Percentiles rank a stretch among this genome's conserved stretches.
These are phyloP conservation scores for Monilinia fructigena DNA, from an alignment of 2,329 filamentous ascomycete genomes.

Conservation along the genomic window DNA sequence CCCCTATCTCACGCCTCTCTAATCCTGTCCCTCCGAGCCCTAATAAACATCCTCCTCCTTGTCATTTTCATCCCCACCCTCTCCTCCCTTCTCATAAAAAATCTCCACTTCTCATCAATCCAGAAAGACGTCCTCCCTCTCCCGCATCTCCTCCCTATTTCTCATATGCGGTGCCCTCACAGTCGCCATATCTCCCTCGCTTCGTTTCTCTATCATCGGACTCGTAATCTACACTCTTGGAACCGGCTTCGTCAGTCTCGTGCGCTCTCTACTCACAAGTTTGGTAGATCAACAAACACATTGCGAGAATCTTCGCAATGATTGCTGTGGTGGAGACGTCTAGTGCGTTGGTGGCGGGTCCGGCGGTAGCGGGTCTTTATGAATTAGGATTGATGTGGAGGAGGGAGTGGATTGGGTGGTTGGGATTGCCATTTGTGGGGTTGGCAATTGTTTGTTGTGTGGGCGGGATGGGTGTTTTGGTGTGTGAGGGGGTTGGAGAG, in stretches of 20 bases:
- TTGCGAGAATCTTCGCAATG: constrained; percentile 34
- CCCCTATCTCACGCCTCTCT: constrained; percentile 31
- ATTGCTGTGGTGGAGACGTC: constrained; percentile 35
- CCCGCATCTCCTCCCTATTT: constrained; percentile 30
- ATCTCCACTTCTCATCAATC: constrained; percentile 26
- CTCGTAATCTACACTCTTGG: constrained; percentile 35
- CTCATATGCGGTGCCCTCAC: constrained; percentile 29
- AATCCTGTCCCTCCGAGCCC: constrained; percentile 36
- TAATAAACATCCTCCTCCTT: constrained; percentile 34
- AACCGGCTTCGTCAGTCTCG: constrained; percentile 30
- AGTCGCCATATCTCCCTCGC: constrained; percentile 31
- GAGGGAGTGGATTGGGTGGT: constrained; percentile 30
- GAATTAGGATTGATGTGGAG: constrained; percentile 33
- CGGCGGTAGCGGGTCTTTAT: constrained; percentile 32
- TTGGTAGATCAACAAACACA: constrained; percentile 36
- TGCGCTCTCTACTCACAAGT: constrained; percentile 32
- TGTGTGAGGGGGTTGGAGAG: background rate
- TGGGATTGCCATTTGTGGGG: constrained; percentile 35
- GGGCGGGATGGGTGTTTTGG: constrained; percentile 10
- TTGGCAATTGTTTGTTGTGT: constrained; percentile 1
- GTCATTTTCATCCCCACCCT: constrained; percentile 32
- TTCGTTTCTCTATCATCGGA: constrained; percentile 31
- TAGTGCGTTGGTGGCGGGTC: constrained; percentile 32
- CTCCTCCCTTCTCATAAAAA: constrained; percentile 30
- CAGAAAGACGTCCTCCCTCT: constrained; percentile 35